These are phyloP conservation scores for Xylona heveae DNA, from an alignment of 495 filamentous ascomycete genomes.

Conservation along the genomic window DNA sequence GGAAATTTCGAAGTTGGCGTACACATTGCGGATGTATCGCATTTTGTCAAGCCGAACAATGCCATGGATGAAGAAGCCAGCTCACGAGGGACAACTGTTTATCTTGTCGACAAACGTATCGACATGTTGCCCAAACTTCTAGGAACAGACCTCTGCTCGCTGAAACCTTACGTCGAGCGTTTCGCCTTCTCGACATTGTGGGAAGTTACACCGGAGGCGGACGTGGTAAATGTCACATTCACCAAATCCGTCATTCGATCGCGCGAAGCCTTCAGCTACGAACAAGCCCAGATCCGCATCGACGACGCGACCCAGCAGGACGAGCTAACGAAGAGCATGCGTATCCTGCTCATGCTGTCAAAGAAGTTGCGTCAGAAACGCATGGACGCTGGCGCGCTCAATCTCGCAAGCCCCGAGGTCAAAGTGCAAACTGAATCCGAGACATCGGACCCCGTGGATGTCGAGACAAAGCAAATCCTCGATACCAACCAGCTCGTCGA, in stretches of 20 bases:
- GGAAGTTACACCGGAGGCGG: slow-evolving; percentile 72
- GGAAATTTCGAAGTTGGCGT: slow-evolving; percentile 94
- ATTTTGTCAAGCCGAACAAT: slow-evolving; percentile 93
- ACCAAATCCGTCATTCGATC: slow-evolving; percentile 96
- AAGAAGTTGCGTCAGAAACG: slow-evolving; percentile 90
- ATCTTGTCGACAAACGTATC: slow-evolving; percentile 95
- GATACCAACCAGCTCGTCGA: slow-evolving; percentile 95
- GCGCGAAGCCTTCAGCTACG: slow-evolving; percentile 95
- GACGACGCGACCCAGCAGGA: slow-evolving; percentile 73
- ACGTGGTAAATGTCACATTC: slow-evolving; percentile 63
- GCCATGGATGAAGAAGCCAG: slow-evolving; percentile 93
- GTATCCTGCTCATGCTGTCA: slow-evolving; percentile 66
- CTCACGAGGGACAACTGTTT: slow-evolving; percentile 86
- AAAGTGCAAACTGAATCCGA: slow-evolving; percentile 84
- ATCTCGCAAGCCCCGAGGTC: slow-evolving; percentile 88
- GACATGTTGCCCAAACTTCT: slow-evolving; percentile 96
- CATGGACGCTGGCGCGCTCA: slow-evolving; percentile 86
- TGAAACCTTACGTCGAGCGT: slow-evolving; percentile 93
- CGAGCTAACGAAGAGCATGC: slow-evolving; percentile 77
- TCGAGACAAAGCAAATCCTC: slow-evolving; percentile 84
- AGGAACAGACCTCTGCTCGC: slow-evolving; percentile 86
- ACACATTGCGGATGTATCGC: slow-evolving; percentile 97
- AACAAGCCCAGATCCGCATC: slow-evolving; percentile 81
- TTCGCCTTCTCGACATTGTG: slow-evolving; percentile 91
- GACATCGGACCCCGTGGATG: slow-evolving; percentile 85